Evolutionary conservation across 768 basidiomycete species (phyloP).

Genomic region (Lentinula sp.): DNA sequence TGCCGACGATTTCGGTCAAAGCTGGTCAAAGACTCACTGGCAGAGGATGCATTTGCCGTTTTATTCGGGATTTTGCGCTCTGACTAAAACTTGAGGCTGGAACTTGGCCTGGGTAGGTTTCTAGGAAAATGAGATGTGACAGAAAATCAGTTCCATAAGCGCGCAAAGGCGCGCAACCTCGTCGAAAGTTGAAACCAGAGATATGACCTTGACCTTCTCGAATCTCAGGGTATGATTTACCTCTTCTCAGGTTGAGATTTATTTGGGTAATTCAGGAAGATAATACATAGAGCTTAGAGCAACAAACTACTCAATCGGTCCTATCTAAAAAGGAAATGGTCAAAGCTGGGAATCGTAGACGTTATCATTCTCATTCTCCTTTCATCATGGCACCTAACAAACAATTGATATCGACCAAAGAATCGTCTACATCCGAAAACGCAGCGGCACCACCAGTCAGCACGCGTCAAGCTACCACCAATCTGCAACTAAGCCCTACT

Average conservation of each 20-base stretch:
- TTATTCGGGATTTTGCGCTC: not conserved
- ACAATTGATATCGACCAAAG: not conserved
- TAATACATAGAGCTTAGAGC: not conserved
- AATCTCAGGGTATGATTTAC: no score
- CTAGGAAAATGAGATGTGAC: no score
- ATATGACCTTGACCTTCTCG: no score
- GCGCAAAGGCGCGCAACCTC: no score
- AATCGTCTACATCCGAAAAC: not conserved
- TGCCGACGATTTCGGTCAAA: not conserved
- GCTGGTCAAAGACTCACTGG: not conserved
- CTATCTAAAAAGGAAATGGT: not conserved
- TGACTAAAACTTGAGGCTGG: not conserved
- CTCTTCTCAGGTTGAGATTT: no score
- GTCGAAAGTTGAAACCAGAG: no score
- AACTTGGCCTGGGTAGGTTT: no score
- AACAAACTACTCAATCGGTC: not conserved
- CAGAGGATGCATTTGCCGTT: not conserved
- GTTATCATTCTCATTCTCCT: constrained; percentile 7
- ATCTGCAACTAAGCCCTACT: not conserved
- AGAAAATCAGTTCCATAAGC: no score
- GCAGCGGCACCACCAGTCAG: not conserved
- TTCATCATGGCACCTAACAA: not conserved
- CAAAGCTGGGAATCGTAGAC: not conserved
- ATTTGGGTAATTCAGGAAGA: no score
- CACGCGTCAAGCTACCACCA: not conserved